These are phyloP conservation scores for Clitocybe nebularis DNA, from an alignment of 1,284 basidiomycete genomes.

Conservation along the genomic window DNA sequence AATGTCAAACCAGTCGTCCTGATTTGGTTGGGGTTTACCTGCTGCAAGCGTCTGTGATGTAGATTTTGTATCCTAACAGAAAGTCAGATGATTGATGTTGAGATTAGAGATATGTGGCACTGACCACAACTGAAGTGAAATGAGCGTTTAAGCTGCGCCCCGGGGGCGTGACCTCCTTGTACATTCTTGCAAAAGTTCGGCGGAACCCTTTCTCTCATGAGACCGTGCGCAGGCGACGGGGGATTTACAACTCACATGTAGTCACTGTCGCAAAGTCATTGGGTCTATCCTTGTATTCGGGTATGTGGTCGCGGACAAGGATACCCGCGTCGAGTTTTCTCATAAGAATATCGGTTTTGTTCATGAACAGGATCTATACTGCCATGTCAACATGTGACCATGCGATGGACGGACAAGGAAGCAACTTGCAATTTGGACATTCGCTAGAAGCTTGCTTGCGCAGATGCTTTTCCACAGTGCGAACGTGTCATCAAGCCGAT, in stretches of 20 bases:
- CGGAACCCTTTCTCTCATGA: slow-evolving; percentile 48
- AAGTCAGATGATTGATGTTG: neutral
- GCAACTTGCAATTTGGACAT: slow-evolving; percentile 39
- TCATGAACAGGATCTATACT: slow-evolving; percentile 61
- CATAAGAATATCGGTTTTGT: slow-evolving; percentile 61
- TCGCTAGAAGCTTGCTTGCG: slow-evolving; percentile 50
- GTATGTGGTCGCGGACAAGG: slow-evolving; percentile 52
- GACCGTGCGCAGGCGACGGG: slow-evolving; percentile 21
- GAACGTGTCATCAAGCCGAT: slow-evolving; percentile 65
- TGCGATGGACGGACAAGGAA: neutral
- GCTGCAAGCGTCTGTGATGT: slow-evolving; percentile 43
- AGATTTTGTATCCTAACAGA: slow-evolving; percentile 42
- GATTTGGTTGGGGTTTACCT: slow-evolving; percentile 28
- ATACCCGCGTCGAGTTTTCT: slow-evolving; percentile 54
- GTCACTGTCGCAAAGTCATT: slow-evolving; percentile 50
- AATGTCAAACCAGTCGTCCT: neutral
- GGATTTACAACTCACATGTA: slow-evolving; percentile 36
- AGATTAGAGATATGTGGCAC: slow-evolving; percentile 22
- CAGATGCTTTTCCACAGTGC: slow-evolving; percentile 59
- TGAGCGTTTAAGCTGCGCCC: slow-evolving; percentile 50
- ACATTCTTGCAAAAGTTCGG: slow-evolving; percentile 51
- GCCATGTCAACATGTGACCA: slow-evolving; percentile 18
- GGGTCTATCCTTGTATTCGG: slow-evolving; percentile 53
- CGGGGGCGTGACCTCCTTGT: slow-evolving; percentile 43
- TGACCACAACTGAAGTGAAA: slow-evolving; percentile 57